phyloP scores from a whole-genome alignment of 2,329 filamentous ascomycete species.

The Alternaria arbusti region DNA sequence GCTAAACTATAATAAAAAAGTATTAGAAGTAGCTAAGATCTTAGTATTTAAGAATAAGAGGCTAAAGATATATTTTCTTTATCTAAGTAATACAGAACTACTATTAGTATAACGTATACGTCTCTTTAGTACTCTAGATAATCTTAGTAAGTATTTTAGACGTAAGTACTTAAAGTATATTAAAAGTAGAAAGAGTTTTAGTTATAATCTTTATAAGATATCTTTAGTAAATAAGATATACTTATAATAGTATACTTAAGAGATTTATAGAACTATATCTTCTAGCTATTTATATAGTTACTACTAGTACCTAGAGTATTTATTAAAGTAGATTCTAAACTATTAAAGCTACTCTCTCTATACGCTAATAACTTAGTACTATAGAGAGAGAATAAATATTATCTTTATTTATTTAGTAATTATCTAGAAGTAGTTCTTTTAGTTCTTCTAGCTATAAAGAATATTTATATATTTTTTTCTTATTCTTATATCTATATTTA shows the following conservation, averaged over 20 bases:
- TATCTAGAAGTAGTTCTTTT: neutral
- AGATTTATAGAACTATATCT: constrained; percentile 7
- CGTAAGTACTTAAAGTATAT: constrained; percentile 16
- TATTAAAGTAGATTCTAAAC: neutral
- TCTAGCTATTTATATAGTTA: constrained; percentile 1
- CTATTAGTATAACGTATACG: constrained; percentile 5
- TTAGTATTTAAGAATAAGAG: constrained; percentile 19
- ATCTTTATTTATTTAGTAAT: neutral
- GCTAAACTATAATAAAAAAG: constrained; percentile 9
- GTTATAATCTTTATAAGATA: constrained; percentile 13
- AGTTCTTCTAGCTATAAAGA: neutral
- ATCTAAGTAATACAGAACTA: constrained; percentile 15
- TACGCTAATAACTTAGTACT: neutral
- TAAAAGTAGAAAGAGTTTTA: neutral
- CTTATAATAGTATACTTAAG: constrained; percentile 9
- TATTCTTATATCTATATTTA: neutral
- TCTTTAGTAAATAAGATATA: constrained; percentile 6
- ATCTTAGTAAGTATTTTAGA: constrained; percentile 23
- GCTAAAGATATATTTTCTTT: constrained; percentile 22
- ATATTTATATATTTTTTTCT: neutral
- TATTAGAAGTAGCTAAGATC: constrained; percentile 17
- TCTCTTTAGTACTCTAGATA: constrained; percentile 13
- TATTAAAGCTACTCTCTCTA: neutral
- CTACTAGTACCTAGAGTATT: constrained; percentile 3
- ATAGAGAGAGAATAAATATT: neutral